Evolutionary conservation across 176 grass and related monocot species (phyloP).

Genomic region (Saccharum spontaneum): DNA sequence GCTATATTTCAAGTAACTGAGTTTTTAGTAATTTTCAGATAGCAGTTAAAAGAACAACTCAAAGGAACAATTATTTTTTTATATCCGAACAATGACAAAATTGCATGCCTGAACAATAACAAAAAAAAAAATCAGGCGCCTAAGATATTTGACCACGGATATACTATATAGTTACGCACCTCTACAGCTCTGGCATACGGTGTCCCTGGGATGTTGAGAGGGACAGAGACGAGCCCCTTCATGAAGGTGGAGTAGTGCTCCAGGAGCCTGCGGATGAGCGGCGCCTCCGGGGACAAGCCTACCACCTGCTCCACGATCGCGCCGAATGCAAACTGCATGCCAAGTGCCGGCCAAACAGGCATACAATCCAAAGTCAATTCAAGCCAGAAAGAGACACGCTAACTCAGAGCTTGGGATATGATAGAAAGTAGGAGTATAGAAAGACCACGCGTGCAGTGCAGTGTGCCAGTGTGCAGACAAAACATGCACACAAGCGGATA

Average conservation of each 20-base stretch:
- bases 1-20: not conserved
- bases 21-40: not conserved
- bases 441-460: not conserved
- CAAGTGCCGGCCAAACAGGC: not conserved
- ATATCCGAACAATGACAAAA: not conserved
- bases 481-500: not conserved
- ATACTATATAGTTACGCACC: not conserved
- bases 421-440: not conserved
- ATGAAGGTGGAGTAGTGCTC: conserved; percentile 88
- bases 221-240: conserved; percentile 89
- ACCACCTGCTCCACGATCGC: conserved; percentile 96
- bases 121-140: not conserved
- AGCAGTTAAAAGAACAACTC: not conserved
- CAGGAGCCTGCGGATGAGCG: conserved; percentile 58
- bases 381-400: not conserved
- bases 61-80: not conserved
- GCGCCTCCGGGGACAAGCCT: conserved; percentile 68
- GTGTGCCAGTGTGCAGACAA: not conserved
- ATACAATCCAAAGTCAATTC: not conserved
- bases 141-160: no score
- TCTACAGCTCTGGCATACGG: conserved; percentile 75
- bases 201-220: conserved; percentile 80
- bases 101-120: not conserved
- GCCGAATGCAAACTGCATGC: conserved; percentile 76
- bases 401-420: no score